Evolutionary conservation across 495 filamentous ascomycete genomes (phyloP).

Genomic region (Xylaria longipes): DNA sequence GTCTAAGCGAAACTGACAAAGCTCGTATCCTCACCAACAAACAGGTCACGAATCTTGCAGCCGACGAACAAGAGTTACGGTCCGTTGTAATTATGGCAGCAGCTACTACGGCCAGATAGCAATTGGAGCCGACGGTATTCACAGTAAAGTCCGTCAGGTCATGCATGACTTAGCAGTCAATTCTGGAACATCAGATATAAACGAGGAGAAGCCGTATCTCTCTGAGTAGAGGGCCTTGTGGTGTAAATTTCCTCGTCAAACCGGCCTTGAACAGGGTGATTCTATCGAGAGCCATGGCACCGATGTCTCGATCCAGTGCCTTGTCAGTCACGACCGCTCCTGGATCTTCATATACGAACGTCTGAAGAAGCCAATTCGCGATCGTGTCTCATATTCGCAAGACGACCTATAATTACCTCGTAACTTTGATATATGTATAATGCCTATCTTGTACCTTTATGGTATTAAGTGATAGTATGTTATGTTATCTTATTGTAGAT

Average conservation of each 20-base stretch:
- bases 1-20: background rate
- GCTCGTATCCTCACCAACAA: background rate
- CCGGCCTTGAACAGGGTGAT: background rate
- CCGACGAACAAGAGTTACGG: background rate
- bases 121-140: background rate
- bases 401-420: background rate
- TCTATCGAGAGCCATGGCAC: background rate
- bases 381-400: background rate
- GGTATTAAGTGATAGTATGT: background rate
- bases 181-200: background rate
- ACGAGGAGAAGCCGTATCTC: background rate
- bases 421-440: background rate
- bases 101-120: no score
- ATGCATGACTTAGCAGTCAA: background rate
- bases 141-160: background rate
- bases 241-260: background rate
- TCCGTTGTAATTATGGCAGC: background rate
- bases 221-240: background rate
- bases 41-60: background rate
- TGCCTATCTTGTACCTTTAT: background rate
- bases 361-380: background rate
- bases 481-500: no score
- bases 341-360: background rate
- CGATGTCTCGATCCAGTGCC: background rate
- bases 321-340: background rate